These are phyloP conservation scores for Fusarium mundagurra DNA, from an alignment of 2,329 filamentous ascomycete species.

Conservation along the genomic window DNA sequence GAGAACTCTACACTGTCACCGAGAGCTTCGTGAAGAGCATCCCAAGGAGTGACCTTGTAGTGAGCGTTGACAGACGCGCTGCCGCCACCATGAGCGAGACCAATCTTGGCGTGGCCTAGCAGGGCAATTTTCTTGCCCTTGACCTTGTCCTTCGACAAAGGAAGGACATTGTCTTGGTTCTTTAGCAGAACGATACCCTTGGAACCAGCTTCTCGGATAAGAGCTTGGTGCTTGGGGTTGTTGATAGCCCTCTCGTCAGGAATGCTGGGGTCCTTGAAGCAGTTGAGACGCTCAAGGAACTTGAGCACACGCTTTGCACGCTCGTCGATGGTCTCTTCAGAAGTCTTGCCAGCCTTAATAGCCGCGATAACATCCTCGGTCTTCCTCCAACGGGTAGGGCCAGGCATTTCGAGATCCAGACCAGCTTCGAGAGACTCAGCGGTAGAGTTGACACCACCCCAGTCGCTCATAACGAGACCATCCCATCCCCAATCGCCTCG, in stretches of 20 bases:
- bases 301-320: slow-evolving; percentile 45
- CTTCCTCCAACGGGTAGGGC: slow-evolving; percentile 47
- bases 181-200: slow-evolving; percentile 73
- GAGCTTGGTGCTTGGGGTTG: slow-evolving; percentile 46
- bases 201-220: slow-evolving; percentile 45
- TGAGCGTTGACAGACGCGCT: slow-evolving; percentile 50
- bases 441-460: slow-evolving; percentile 49
- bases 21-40: slow-evolving; percentile 44
- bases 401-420: slow-evolving; percentile 52
- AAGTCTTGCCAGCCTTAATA: slow-evolving; percentile 43
- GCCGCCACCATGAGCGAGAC: slow-evolving; percentile 51
- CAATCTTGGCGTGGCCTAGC: slow-evolving; percentile 48
- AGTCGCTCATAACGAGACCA: slow-evolving; percentile 50
- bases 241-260: slow-evolving; percentile 44
- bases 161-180: slow-evolving; percentile 67
- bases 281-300: slow-evolving; percentile 43
- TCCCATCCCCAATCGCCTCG: slow-evolving; percentile 57
- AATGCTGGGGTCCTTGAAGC: slow-evolving; percentile 44
- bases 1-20: slow-evolving; percentile 42
- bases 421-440: slow-evolving; percentile 47
- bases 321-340: slow-evolving; percentile 44
- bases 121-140: slow-evolving; percentile 48
- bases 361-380: slow-evolving; percentile 44
- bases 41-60: slow-evolving; percentile 49
- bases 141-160: slow-evolving; percentile 56